Evolutionary conservation across 345 rosid species (phyloP).

Genomic region (Reutealis trisperma): DNA sequence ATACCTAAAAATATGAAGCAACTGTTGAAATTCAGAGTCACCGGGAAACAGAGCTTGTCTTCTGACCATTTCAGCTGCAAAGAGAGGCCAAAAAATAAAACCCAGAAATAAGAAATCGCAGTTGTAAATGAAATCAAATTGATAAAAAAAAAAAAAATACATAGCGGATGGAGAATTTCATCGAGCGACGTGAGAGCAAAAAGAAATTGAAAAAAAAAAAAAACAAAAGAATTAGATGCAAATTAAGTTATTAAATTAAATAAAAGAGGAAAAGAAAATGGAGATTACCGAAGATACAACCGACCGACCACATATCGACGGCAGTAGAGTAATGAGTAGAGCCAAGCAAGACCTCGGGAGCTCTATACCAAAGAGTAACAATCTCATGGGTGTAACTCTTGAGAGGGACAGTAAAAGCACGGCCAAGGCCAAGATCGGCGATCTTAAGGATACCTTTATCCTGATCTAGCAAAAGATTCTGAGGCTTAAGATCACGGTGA

Average conservation of each 20-base stretch:
- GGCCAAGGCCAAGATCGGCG: conserved; percentile 90
- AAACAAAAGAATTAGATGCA: not conserved
- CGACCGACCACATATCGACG: conserved; percentile 97
- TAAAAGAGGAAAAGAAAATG: not conserved
- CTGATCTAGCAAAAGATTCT: conserved; percentile 83
- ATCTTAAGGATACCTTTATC: conserved; percentile 80
- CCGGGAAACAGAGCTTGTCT: conserved; percentile 95
- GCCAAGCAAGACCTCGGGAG: conserved; percentile 92
- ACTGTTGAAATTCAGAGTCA: conserved; percentile 90
- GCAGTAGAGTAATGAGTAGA: conserved; percentile 81
- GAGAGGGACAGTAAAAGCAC: conserved; percentile 89
- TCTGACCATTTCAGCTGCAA: conserved; percentile 77
- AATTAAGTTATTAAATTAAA: not conserved
- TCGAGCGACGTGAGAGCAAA: not conserved
- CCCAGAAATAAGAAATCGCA: not conserved
- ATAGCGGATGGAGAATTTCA: not conserved
- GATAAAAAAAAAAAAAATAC: too few species aligned
- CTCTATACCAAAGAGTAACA: conserved; percentile 94
- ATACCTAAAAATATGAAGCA: conserved; percentile 92
- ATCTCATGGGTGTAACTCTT: conserved; percentile 92
- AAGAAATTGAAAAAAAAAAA: not conserved
- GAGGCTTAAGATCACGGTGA: conserved; percentile 91
- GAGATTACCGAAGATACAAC: conserved; percentile 80
- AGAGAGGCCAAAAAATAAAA: not conserved
- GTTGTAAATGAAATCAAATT: not conserved